phyloP scores from a whole-genome alignment of 352 stramenopile species.

The Pythium aphanidermatum region DNA sequence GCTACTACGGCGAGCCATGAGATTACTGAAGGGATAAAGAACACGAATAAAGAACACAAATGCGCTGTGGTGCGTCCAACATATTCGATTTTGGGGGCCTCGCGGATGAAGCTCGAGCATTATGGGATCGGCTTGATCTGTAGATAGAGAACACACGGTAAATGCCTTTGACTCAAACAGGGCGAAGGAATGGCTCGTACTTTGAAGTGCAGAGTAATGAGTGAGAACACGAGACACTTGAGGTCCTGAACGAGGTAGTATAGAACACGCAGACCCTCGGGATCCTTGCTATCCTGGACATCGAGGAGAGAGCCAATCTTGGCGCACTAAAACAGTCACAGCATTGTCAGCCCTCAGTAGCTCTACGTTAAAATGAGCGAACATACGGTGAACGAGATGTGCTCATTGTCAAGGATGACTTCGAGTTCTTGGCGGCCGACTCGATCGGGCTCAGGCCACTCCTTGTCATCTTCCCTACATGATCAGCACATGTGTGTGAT shows the following conservation, averaged over 20 bases:
- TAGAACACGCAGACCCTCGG: constrained; percentile 90
- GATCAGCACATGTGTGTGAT: not conserved
- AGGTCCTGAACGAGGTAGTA: constrained; percentile 98
- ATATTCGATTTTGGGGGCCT: too few species aligned
- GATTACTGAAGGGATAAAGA: too few species aligned
- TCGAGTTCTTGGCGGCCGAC: constrained; percentile 95
- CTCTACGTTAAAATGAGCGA: not conserved
- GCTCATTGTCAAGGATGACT: constrained; percentile 92
- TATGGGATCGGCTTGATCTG: constrained; percentile 94
- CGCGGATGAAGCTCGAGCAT: too few species aligned
- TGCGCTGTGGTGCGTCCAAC: too few species aligned
- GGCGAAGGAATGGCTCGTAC: constrained; percentile 19
- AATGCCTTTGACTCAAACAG: not conserved
- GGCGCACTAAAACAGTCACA: constrained; percentile 55
- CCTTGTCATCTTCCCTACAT: constrained; percentile 88
- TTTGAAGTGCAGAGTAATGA: constrained; percentile 97
- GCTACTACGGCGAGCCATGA: too few species aligned
- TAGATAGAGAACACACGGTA: not conserved
- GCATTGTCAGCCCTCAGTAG: not conserved
- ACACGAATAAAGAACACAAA: too few species aligned
- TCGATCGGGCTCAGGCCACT: constrained; percentile 94
- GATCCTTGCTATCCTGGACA: constrained; percentile 95
- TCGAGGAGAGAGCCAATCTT: constrained; percentile 96
- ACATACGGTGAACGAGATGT: constrained; percentile 95
- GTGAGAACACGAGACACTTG: constrained; percentile 94